These are phyloP conservation scores for Globisporangium megalacanthum DNA, from an alignment of 352 stramenopile genomes.

Conservation along the genomic window DNA sequence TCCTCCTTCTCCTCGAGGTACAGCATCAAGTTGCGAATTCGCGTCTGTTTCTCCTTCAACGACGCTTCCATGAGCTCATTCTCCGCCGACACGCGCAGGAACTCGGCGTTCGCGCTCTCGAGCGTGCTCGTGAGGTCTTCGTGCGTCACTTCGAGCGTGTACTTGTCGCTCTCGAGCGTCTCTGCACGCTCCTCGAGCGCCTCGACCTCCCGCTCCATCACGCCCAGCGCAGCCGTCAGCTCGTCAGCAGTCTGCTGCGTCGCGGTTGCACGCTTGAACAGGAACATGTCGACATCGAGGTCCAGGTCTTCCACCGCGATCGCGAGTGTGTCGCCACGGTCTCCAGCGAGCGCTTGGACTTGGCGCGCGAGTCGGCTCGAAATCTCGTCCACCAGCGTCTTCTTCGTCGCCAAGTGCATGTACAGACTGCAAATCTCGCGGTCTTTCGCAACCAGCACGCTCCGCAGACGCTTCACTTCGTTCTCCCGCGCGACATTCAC, in stretches of 20 bases:
- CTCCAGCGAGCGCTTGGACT: conserved; percentile 24
- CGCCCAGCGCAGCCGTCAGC: conserved; percentile 46
- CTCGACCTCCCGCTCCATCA: conserved; percentile 69
- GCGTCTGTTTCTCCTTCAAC: conserved; percentile 52
- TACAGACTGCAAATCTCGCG: conserved; percentile 80
- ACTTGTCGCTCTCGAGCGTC: conserved; percentile 46
- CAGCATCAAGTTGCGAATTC: conserved; percentile 47
- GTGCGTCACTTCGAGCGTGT: conserved; percentile 53
- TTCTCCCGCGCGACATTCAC: conserved; percentile 29
- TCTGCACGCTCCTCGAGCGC: conserved; percentile 46
- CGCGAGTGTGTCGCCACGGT: conserved; percentile 2
- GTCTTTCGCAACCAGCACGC: conserved; percentile 62
- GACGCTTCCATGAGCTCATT: conserved; percentile 43
- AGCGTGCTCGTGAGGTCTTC: conserved; percentile 37
- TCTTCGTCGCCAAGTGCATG: conserved; percentile 75
- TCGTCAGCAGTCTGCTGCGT: conserved; percentile 69
- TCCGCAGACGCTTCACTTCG: conserved; percentile 42
- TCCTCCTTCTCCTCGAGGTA: conserved; percentile 64
- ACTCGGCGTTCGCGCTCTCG: conserved; percentile 43
- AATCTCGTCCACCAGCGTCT: conserved; percentile 74
- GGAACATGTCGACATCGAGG: conserved; percentile 66
- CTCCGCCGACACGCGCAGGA: conserved; percentile 49
- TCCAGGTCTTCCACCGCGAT: conserved; percentile 25
- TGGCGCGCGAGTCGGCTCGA: conserved; percentile 55
- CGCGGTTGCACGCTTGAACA: conserved; percentile 65